Evolutionary conservation across 805 yeast species (phyloP).

Genomic region (Candida boleticola): DNA sequence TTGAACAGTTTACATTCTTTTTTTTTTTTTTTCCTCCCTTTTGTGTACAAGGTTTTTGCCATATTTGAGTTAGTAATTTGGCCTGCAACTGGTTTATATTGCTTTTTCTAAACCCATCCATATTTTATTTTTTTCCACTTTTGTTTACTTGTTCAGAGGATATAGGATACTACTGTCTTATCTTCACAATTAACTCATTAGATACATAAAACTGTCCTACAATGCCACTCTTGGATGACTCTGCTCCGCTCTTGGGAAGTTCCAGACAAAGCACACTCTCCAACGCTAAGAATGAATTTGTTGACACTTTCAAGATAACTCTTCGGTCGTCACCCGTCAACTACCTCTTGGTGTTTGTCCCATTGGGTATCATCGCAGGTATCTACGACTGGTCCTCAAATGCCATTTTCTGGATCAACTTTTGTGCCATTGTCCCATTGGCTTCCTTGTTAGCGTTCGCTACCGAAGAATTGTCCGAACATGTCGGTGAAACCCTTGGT

Average conservation of each 20-base stretch:
- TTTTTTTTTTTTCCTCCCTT: too few relatives aligned
- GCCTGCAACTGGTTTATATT: too few relatives aligned
- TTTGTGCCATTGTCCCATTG: constrained; percentile 86
- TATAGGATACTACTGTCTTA: too few relatives aligned
- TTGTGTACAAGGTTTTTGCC: too few relatives aligned
- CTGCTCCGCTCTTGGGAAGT: constrained; percentile 10
- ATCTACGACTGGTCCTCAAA: constrained; percentile 50
- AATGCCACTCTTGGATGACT: constrained; percentile 12
- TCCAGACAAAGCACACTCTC: constrained; percentile 1
- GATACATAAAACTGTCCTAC: too few relatives aligned
- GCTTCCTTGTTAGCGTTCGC: constrained; percentile 90
- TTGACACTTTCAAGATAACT: constrained; percentile 19
- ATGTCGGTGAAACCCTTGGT: constrained; percentile 89
- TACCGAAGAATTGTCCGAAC: constrained; percentile 86
- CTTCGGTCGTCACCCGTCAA: constrained; percentile 70
- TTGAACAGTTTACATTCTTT: too few relatives aligned
- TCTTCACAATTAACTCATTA: too few relatives aligned
- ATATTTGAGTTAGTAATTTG: too few relatives aligned
- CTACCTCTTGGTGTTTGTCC: constrained; percentile 77
- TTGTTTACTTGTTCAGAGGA: too few relatives aligned
- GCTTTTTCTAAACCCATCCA: too few relatives aligned
- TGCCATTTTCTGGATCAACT: constrained; percentile 68
- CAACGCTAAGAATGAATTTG: neutral
- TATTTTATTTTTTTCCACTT: too few relatives aligned
- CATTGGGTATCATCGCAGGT: constrained; percentile 81